Percentiles rank a stretch among this genome's conserved stretches.
Conservation (phyloP, 768 basidiomycete genomes). For the Pleurotus pulmonarius region DNA sequence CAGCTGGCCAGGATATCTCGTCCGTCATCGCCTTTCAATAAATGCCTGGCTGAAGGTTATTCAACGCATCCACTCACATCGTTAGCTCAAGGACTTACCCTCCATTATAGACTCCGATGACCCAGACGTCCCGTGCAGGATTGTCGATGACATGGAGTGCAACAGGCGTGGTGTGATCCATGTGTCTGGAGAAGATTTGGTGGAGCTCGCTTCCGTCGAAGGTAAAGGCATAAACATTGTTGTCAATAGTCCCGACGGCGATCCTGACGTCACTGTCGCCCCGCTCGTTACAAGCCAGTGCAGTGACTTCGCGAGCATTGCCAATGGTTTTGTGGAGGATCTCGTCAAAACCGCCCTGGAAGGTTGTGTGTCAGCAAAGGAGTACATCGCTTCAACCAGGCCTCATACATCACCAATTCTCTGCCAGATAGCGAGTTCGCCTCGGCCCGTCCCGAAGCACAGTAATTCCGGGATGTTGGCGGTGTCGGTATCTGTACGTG, state of each 20-base stretch:
- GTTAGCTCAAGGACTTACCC: neutral
- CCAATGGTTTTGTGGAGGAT: neutral
- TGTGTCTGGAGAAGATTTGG: neutral
- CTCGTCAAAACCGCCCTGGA: neutral
- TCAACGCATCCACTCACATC: neutral
- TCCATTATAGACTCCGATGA: conserved; percentile 1
- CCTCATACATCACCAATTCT: neutral
- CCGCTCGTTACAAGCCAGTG: neutral
- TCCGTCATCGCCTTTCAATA: neutral
- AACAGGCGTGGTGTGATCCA: neutral
- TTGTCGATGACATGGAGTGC: neutral
- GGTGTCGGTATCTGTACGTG: neutral
- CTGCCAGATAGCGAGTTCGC: neutral
- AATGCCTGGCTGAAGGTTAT: neutral
- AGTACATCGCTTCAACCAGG: neutral
- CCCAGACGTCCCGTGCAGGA: neutral
- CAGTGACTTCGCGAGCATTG: neutral
- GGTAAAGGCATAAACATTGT: neutral
- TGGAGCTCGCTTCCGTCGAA: neutral
- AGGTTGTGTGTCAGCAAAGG: neutral
- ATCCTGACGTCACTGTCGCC: neutral
- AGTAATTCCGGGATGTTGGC: neutral
- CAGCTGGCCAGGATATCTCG: neutral
- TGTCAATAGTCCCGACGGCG: neutral
- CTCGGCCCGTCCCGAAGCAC: too few relatives aligned